Evolutionary conservation across 345 rosid genomes (phyloP), one percentile per base, ranked within the genome.

Genomic region (Boechera stricta): DNA sequence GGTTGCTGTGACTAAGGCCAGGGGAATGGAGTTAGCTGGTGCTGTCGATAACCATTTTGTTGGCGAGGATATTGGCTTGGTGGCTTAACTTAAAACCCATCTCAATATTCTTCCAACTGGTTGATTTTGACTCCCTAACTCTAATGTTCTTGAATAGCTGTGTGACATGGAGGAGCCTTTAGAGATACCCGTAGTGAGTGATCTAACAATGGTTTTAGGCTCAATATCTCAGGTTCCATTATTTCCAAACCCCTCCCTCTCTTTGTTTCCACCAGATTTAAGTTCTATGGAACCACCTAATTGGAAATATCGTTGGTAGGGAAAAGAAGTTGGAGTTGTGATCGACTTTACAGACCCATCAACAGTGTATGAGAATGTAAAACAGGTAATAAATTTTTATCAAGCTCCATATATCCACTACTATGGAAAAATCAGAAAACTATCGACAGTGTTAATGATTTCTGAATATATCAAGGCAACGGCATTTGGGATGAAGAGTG

Each of bases 21-120:
- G 96, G 82, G 98, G 98, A 54, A 87, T 94, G 97, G 97, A 94
- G 82, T 85, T 95, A 12, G 97, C 96, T 41, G 96, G 98, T 53
- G 98, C 98, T 2, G 90, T 92, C 12, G 99, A 95, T 72, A 78
- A 90, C 64, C 92, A 71, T 67, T 84, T 86, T 63, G 83, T 87
- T 4, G 98, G 99, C 41, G 91, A 95, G 76, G 98, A 95, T 75
- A 80, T 89, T 55, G 94, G 98, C 80, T 82, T 81, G 96, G 99
- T 90, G 74, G 10, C 56, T 68, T 32, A 55, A 44, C 58, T 66
- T 24, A 28, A 35, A 60, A 7, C 53, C 8, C 69, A 57, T 48
- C 56, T 47, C 1, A 12, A 35, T 64, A 11, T 5, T 32, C 3
- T 31, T 9, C 28, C 36, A 67, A 10, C 63, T 48, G n/a, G 26